Percentiles rank a stretch among this genome's conserved stretches.
phyloP scores from a whole-genome alignment of 2,329 filamentous ascomycete genomes.

The Fusarium miscanthi region DNA sequence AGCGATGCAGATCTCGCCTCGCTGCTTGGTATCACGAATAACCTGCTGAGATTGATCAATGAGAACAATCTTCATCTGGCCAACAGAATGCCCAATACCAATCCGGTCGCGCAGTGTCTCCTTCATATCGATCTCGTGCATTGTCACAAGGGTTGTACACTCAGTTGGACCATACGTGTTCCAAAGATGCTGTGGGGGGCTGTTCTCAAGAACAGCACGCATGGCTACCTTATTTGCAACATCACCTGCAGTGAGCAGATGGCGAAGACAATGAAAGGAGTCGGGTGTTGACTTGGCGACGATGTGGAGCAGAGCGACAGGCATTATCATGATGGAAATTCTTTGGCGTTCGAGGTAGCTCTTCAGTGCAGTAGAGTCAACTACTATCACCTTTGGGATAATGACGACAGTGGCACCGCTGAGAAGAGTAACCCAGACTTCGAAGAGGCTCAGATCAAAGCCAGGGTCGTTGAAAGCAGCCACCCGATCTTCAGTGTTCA shows the following conservation, averaged over 20 bases:
- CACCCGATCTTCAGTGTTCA: not conserved
- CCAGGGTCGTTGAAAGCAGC: conserved; percentile 2
- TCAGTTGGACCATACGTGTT: conserved; percentile 8
- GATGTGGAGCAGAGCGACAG: not conserved
- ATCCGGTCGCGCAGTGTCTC: not conserved
- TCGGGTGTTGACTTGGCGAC: not conserved
- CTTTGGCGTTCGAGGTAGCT: not conserved
- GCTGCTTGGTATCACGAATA: not conserved
- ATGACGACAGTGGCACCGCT: not conserved
- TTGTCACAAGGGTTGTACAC: not conserved
- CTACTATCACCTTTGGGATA: not conserved
- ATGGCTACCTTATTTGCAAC: not conserved
- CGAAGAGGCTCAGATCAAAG: conserved; percentile 1
- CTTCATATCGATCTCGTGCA: not conserved
- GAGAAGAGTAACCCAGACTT: not conserved
- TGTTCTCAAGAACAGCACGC: not conserved
- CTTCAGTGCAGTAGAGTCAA: not conserved
- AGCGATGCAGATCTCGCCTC: conserved; percentile 1
- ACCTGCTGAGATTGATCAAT: not conserved
- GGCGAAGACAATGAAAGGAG: not conserved
- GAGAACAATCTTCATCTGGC: not conserved
- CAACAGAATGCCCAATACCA: not conserved
- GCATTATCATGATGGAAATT: not conserved
- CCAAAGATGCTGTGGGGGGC: not conserved
- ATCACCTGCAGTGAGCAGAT: not conserved